Conservation (phyloP, 2,329 filamentous ascomycete genomes). For the Elsinoe perseae region DNA sequence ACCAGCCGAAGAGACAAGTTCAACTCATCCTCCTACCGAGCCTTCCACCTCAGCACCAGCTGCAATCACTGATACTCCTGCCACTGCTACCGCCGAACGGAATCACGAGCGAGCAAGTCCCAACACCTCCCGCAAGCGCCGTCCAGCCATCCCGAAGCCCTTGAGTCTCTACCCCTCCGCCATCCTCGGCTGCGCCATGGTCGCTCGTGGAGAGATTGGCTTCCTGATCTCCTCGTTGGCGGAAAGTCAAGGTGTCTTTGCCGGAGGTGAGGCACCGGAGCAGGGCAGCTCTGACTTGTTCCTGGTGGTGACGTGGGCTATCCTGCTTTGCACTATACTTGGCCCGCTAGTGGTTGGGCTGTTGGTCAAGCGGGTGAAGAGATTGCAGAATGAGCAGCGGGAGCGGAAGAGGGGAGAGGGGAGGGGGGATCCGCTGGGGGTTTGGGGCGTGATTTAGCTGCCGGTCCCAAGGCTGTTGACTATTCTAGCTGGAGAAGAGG, state of each 20-base stretch:
- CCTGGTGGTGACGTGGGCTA: conserved; percentile 49
- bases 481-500: too few species aligned
- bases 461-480: too few species aligned
- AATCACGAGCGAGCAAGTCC: not conserved
- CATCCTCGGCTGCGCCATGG: conserved; percentile 62
- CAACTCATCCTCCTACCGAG: not conserved
- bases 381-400: conserved; percentile 32
- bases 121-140: conserved; percentile 14
- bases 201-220: conserved; percentile 70
- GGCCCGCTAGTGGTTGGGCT: conserved; percentile 47
- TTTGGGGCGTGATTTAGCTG: conserved; percentile 38
- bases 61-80: not conserved
- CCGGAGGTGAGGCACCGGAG: conserved; percentile 9
- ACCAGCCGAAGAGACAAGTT: not conserved
- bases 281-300: conserved; percentile 40
- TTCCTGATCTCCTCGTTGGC: conserved; percentile 67
- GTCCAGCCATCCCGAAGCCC: conserved; percentile 35
- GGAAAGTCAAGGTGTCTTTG: conserved; percentile 46
- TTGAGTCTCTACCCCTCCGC: conserved; percentile 59
- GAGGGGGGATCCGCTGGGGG: conserved; percentile 35
- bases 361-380: conserved; percentile 41
- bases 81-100: not conserved
- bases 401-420: not conserved
- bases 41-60: not conserved
- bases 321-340: conserved; percentile 49